Conservation (phyloP, 1,284 basidiomycete species). For the Thecaphora frezii region DNA sequence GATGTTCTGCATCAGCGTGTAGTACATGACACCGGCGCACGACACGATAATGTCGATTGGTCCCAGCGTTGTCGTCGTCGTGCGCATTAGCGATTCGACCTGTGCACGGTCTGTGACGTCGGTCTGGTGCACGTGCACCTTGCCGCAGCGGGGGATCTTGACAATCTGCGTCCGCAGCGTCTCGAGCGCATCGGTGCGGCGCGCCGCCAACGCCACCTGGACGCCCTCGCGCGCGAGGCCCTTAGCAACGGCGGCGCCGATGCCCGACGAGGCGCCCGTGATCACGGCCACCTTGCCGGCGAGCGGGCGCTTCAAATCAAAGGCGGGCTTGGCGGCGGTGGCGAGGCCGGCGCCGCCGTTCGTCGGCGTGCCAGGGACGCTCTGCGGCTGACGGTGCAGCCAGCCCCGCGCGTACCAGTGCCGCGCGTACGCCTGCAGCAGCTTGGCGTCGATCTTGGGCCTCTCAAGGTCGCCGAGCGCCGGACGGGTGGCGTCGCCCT, state of each 20-base stretch:
- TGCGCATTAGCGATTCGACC: conserved; percentile 42
- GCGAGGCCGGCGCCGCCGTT: conserved; percentile 4
- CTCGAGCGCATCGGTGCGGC: conserved; percentile 31
- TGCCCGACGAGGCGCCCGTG: conserved; percentile 60
- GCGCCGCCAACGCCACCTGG: conserved; percentile 38
- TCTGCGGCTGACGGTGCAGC: conserved; percentile 38
- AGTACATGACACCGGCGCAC: conserved; percentile 58
- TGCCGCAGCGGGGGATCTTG: conserved; percentile 8
- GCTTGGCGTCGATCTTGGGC: conserved; percentile 45
- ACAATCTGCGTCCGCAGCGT: conserved; percentile 13
- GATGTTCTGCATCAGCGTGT: conserved; percentile 54
- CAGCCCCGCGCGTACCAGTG: conserved; percentile 57
- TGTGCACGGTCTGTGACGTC: conserved; percentile 49
- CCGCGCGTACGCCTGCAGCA: conserved; percentile 51
- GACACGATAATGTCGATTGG: conserved; percentile 50
- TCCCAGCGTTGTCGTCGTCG: conserved; percentile 36
- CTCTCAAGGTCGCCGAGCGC: conserved; percentile 32
- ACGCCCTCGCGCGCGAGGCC: conserved; percentile 36
- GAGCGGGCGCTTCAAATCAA: conserved; percentile 31
- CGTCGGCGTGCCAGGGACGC: conserved; percentile 22
- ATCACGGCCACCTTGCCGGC: conserved; percentile 58
- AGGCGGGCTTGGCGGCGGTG: conserved; percentile 14
- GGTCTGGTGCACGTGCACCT: conserved; percentile 39
- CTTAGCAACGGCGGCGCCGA: conserved; percentile 58
- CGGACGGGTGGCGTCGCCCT: conserved; percentile 49